Evolutionary conservation across 495 filamentous ascomycete species (phyloP).

Genomic region (Elasticomyces elasticus): DNA sequence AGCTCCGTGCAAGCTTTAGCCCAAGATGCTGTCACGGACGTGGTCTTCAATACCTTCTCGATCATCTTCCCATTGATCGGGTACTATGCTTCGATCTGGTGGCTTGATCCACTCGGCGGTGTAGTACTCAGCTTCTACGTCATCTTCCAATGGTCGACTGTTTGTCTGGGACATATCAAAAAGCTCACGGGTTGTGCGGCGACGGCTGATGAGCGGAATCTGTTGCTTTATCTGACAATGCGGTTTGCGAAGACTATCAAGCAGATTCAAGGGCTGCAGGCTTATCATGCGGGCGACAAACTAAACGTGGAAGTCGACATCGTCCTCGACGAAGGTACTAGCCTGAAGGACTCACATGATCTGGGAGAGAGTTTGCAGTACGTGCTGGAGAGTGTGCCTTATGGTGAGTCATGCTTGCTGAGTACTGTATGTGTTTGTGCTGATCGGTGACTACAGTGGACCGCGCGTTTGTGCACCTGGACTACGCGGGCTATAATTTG

Average conservation of each 20-base stretch:
- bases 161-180: conserved; percentile 66
- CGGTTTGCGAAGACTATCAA: conserved; percentile 82
- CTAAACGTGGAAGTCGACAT: conserved; percentile 79
- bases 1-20: conserved; percentile 80
- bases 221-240: conserved; percentile 87
- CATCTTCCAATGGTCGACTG: conserved; percentile 74
- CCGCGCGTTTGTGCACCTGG: conserved; percentile 65
- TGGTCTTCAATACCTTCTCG: conserved; percentile 86
- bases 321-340: conserved; percentile 69
- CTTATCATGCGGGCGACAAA: conserved; percentile 84
- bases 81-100: conserved; percentile 69
- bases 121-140: conserved; percentile 70
- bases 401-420: conserved; percentile 8
- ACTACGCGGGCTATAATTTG: conserved; percentile 72
- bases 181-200: conserved; percentile 77
- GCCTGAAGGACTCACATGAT: conserved; percentile 77
- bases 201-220: conserved; percentile 67
- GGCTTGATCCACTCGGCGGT: conserved; percentile 76
- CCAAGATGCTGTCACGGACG: conserved; percentile 56
- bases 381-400: conserved; percentile 78
- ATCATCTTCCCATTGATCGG: conserved; percentile 81
- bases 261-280: conserved; percentile 78
- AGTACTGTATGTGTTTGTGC: neutral
- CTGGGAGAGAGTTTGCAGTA: conserved; percentile 83
- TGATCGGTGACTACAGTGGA: conserved; percentile 33